Conservation (phyloP, 2,329 filamentous ascomycete species). For the Arthroderma uncinatum region DNA sequence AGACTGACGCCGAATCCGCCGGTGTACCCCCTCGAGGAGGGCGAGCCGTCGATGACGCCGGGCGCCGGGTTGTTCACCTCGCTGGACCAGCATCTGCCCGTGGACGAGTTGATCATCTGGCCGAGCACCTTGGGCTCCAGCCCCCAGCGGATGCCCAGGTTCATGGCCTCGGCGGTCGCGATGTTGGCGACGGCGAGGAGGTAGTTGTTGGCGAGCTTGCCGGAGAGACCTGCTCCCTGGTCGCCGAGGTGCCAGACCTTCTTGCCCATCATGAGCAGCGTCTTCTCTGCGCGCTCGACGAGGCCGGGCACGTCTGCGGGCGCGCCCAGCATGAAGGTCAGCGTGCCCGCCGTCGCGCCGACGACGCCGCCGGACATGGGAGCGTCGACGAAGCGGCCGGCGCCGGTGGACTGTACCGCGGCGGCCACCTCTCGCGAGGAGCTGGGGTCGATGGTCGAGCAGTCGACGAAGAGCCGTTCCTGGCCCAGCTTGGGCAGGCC, state of each 20-base stretch:
- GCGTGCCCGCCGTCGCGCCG: constrained; percentile 70
- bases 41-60: constrained; percentile 65
- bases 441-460: constrained; percentile 87
- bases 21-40: constrained; percentile 62
- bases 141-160: constrained; percentile 52
- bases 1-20: constrained; percentile 67
- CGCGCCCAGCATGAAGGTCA: constrained; percentile 93
- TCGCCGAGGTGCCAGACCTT: constrained; percentile 74
- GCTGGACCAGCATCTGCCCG: constrained; percentile 90
- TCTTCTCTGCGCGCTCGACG: constrained; percentile 53
- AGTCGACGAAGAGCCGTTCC: constrained; percentile 80
- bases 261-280: constrained; percentile 73
- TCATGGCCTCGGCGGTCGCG: constrained; percentile 56
- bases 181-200: constrained; percentile 88
- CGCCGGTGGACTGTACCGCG: constrained; percentile 52
- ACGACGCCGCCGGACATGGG: constrained; percentile 96
- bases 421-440: constrained; percentile 70
- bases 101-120: constrained; percentile 82
- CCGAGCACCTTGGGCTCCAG: constrained; percentile 58
- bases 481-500: constrained; percentile 43
- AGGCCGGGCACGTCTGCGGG: constrained; percentile 38
- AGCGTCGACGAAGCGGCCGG: constrained; percentile 78
- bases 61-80: constrained; percentile 92
- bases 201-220: constrained; percentile 96
- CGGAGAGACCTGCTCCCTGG: constrained; percentile 75